These are phyloP conservation scores for Cyclanthera cordifolia DNA, from an alignment of 306 rosid genomes.

Conservation along the genomic window DNA sequence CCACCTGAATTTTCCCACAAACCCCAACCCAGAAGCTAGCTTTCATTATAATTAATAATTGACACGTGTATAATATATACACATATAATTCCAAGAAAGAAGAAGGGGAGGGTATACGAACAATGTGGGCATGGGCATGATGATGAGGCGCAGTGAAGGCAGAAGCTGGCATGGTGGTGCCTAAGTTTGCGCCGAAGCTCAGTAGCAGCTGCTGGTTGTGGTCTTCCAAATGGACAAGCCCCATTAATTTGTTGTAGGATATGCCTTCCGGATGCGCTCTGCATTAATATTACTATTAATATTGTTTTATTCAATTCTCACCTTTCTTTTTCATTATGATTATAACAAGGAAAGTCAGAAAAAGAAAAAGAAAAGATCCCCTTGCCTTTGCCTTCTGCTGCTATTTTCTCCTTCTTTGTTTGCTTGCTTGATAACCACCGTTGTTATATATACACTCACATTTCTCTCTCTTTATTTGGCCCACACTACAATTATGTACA, in stretches of 20 bases:
- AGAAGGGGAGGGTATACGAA: too few relatives aligned
- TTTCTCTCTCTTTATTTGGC: background rate
- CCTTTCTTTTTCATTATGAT: background rate
- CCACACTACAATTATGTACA: slow-evolving; percentile 9
- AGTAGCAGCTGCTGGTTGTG: slow-evolving; percentile 37
- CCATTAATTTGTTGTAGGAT: slow-evolving; percentile 50
- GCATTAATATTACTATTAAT: background rate
- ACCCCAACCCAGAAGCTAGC: background rate
- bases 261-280: slow-evolving; percentile 23
- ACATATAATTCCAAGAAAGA: too few relatives aligned
- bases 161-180: background rate
- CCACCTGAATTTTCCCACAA: slow-evolving; percentile 5
- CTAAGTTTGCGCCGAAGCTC: slow-evolving; percentile 33
- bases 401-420: background rate
- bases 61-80: too few relatives aligned
- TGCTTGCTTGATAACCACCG: background rate
- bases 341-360: background rate
- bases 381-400: background rate
- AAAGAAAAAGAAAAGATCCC: background rate
- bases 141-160: slow-evolving; percentile 18
- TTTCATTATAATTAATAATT: too few relatives aligned
- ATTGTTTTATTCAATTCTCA: slow-evolving; percentile 29
- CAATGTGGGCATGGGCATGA: slow-evolving; percentile 38
- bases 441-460: too few relatives aligned
- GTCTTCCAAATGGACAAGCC: slow-evolving; percentile 67